These are phyloP conservation scores for Candida coquimbonensis DNA, from an alignment of 805 yeast genomes.

Conservation along the genomic window DNA sequence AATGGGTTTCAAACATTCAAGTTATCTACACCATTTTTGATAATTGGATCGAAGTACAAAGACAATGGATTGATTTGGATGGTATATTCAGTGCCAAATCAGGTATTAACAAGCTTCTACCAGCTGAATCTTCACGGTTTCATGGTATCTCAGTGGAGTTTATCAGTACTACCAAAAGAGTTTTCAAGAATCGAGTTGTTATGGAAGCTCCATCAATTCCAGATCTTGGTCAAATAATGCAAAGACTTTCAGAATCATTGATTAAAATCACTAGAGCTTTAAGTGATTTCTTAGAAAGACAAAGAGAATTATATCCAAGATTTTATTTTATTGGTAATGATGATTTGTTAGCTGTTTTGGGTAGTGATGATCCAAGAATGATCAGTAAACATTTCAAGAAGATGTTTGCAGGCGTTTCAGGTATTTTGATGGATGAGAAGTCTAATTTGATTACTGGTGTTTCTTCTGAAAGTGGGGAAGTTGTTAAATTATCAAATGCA, in stretches of 20 bases:
- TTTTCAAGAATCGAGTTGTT: conserved; percentile 41
- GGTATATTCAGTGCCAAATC: conserved; percentile 63
- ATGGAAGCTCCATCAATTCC: conserved; percentile 49
- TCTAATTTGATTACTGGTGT: conserved; percentile 37
- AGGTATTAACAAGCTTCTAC: conserved; percentile 57
- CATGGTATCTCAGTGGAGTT: conserved; percentile 56
- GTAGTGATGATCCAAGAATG: conserved; percentile 41
- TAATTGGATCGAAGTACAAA: conserved; percentile 76
- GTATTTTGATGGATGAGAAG: conserved; percentile 31
- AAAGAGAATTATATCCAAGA: conserved; percentile 70
- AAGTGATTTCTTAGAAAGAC: conserved; percentile 71
- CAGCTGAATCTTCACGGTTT: conserved; percentile 64
- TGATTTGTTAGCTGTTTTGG: conserved; percentile 76
- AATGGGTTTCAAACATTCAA: conserved; percentile 52
- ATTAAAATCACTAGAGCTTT: conserved; percentile 55
- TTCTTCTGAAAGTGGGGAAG: conserved; percentile 62
- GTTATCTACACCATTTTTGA: conserved; percentile 46
- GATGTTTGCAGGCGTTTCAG: conserved; percentile 61
- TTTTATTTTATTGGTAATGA: conserved; percentile 88
- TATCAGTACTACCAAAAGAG: conserved; percentile 40
- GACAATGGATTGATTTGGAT: conserved; percentile 81
- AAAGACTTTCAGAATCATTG: conserved; percentile 49
- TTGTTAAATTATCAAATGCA: conserved; percentile 33
- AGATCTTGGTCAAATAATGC: conserved; percentile 40
- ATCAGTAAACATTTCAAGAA: conserved; percentile 58